Evolutionary conservation across 352 stramenopile species (phyloP), one percentile per base, ranked within the genome.

Genomic region (Globisporangium canariense): DNA sequence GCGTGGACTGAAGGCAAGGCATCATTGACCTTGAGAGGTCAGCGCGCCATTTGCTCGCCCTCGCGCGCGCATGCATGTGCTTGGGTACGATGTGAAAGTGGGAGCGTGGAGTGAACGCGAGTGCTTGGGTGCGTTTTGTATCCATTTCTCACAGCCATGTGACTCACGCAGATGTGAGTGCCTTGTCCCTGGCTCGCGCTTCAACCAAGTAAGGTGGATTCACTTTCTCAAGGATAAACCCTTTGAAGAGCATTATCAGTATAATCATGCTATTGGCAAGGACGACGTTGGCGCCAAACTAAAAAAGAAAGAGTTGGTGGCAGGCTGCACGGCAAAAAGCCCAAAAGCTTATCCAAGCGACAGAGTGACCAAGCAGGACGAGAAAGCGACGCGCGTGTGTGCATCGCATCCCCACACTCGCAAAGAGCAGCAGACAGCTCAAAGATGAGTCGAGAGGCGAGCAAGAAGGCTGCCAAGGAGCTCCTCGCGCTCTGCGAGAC

Each of bases 401-500:
- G 30, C 30, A 40, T 28, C 16, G 28, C 50, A 40, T 14, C 16
- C n/a, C 30, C 28, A 43, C 25, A 30, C 16, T 43, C 51, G n/a
- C 4, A 22, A 55, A 34, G 25, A 57, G 16, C 41, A 50, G 40
- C 55, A 36, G 13, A 25, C 22, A 25, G 22, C 38, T 43, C 38
- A 16, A 13, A 9, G 18, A 80, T 76, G 70, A 83, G 73, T 56
- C 69, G 75, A 28, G 73, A 78, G 52, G 73, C 66, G 54, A 80
- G 72, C 60, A 83, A 84, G 72, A 79, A 85, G 45, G 84, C 83
- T 20, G 86, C 86, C 38, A 91, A 89, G 68, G 83, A 95, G 69
- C 76, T 95, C 57, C 67, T 95, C 22, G 83, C 79, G 54, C 77
- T 93, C n/a, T 95, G 86, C 54, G 72, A 81, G 56, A 78, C 86